A percentile compares a stretch with the other conserved stretches of the same genome.
Conservation (phyloP, 331 rosid species). For the Acacia pycnantha region DNA sequence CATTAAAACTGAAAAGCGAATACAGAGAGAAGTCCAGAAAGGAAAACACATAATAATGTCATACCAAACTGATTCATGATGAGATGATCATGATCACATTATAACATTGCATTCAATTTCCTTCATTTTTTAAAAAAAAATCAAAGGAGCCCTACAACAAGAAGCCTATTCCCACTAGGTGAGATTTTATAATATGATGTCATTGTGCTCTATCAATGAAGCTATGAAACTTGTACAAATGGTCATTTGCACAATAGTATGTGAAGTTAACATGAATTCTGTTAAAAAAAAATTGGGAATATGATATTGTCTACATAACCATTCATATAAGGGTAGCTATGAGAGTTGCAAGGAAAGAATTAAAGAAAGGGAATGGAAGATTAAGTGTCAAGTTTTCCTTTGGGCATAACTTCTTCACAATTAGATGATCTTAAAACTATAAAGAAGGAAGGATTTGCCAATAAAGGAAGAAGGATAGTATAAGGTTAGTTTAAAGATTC, state of each 20-base stretch:
- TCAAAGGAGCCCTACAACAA: not conserved
- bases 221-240: not conserved
- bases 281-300: not conserved
- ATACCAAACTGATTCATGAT: not conserved
- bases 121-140: not conserved
- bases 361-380: not conserved
- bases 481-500: not conserved
- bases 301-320: not conserved
- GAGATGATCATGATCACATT: not conserved
- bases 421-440: not conserved
- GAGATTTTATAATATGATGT: too few species aligned
- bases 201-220: not conserved
- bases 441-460: not conserved
- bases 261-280: not conserved
- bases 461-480: not conserved
- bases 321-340: not conserved
- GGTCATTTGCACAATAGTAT: not conserved
- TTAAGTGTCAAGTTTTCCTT: not conserved
- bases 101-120: not conserved
- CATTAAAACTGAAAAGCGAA: too few species aligned
- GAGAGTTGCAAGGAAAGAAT: not conserved
- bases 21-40: too few species aligned
- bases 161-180: not conserved
- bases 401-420: not conserved
- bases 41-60: not conserved